Percentiles rank a stretch among this genome's conserved stretches.
Conservation (phyloP, 2,329 filamentous ascomycete genomes). For the Pezicula carpinea region DNA sequence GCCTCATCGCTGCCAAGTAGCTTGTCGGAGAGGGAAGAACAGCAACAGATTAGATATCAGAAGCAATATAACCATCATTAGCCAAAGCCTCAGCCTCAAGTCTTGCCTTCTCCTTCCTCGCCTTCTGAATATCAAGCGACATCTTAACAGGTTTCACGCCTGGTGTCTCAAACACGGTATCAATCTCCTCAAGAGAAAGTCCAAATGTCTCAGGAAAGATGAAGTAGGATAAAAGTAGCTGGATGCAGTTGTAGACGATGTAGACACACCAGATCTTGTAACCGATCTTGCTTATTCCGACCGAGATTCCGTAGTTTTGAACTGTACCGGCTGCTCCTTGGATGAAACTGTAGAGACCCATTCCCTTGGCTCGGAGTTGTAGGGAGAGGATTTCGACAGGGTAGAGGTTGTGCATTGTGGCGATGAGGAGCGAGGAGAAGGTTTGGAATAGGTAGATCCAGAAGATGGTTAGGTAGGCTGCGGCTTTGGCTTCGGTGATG, state of each 20-base stretch:
- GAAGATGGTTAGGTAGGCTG: constrained; percentile 37
- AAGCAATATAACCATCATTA: neutral
- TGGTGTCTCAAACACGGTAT: constrained; percentile 52
- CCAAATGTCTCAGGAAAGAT: constrained; percentile 70
- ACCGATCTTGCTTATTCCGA: constrained; percentile 40
- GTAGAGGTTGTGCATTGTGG: constrained; percentile 32
- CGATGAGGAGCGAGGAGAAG: constrained; percentile 39
- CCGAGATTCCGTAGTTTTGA: constrained; percentile 37
- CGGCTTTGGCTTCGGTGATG: constrained; percentile 25
- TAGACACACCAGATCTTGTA: constrained; percentile 49
- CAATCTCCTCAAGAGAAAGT: constrained; percentile 67
- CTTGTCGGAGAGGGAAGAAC: too few relatives aligned
- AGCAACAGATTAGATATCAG: too few relatives aligned
- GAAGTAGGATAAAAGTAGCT: constrained; percentile 44
- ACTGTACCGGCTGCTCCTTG: constrained; percentile 25
- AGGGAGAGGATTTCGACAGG: constrained; percentile 30
- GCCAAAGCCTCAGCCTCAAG: constrained; percentile 7
- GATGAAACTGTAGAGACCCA: constrained; percentile 24
- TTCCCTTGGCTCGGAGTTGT: constrained; percentile 33
- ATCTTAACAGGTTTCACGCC: constrained; percentile 39
- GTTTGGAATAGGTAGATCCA: constrained; percentile 46
- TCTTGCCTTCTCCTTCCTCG: constrained; percentile 30
- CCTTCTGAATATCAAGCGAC: constrained; percentile 35
- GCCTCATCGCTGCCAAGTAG: too few relatives aligned
- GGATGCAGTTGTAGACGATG: constrained; percentile 43